Conservation (phyloP, 495 filamentous ascomycete species). For the Pyronema omphalodes region DNA sequence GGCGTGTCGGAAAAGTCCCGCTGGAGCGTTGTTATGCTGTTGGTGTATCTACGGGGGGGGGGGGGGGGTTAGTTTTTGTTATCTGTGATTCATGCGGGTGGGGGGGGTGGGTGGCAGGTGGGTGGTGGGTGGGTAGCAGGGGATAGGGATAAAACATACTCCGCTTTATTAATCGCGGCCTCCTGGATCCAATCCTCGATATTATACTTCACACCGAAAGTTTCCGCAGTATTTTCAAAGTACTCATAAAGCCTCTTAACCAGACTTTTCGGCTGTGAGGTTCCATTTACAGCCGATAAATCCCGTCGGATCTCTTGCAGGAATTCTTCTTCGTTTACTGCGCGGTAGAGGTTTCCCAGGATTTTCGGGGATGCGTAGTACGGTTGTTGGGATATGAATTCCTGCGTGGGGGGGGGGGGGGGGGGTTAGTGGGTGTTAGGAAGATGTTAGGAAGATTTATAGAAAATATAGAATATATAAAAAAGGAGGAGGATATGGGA, state of each 20-base stretch:
- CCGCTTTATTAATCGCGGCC: background rate
- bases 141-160: background rate
- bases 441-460: too few relatives aligned
- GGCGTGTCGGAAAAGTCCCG: constrained; percentile 39
- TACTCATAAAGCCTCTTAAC: background rate
- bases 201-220: background rate
- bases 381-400: background rate
- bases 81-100: too few relatives aligned
- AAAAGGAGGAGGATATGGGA: too few relatives aligned
- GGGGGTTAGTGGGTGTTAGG: too few relatives aligned
- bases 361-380: constrained; percentile 56
- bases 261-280: background rate
- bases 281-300: background rate
- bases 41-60: constrained; percentile 40
- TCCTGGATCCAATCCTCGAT: background rate
- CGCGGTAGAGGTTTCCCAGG: constrained; percentile 53
- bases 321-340: constrained; percentile 54
- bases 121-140: too few relatives aligned
- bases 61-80: too few relatives aligned
- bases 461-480: too few relatives aligned
- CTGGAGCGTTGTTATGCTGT: constrained; percentile 35
- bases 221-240: background rate
- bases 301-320: constrained; percentile 25
- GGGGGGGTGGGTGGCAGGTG: too few relatives aligned
- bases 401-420: too few relatives aligned